A percentile compares a stretch with the other conserved stretches of the same genome.
Conservation (phyloP, 2,329 filamentous ascomycete species). For the Phoma sp. region DNA sequence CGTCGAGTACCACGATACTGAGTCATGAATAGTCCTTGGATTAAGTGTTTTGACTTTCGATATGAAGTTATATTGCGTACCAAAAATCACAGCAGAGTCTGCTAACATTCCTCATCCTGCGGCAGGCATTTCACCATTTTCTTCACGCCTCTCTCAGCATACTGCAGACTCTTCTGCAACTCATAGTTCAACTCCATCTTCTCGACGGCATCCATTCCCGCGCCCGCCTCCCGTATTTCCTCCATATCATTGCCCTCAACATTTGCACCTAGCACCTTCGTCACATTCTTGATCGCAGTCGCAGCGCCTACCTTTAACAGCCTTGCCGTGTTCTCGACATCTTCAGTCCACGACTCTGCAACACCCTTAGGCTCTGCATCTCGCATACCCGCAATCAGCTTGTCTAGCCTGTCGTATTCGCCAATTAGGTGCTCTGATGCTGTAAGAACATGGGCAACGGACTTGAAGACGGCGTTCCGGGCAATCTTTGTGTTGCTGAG, state of each 20-base stretch:
- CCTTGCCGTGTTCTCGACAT: slow-evolving; percentile 31
- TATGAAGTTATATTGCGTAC: neutral
- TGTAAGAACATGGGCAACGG: slow-evolving; percentile 20
- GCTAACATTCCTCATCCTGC: neutral
- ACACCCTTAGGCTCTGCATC: slow-evolving; percentile 24
- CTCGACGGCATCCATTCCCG: slow-evolving; percentile 9
- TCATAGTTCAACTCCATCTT: slow-evolving; percentile 28
- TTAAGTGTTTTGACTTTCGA: neutral
- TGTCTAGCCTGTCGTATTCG: slow-evolving; percentile 37
- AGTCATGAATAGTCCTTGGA: neutral
- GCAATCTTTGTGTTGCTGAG: slow-evolving; percentile 26
- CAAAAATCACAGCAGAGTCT: neutral
- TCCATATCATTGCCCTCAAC: slow-evolving; percentile 5
- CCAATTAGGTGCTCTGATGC: slow-evolving; percentile 28
- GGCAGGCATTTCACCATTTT: slow-evolving; percentile 42
- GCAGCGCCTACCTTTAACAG: slow-evolving; percentile 36
- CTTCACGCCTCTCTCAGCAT: slow-evolving; percentile 43
- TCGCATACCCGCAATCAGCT: slow-evolving; percentile 23
- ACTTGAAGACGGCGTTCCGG: slow-evolving; percentile 24
- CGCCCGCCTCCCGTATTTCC: slow-evolving; percentile 7
- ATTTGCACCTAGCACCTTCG: slow-evolving; percentile 34
- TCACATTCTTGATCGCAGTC: slow-evolving; percentile 38
- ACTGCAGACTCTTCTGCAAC: slow-evolving; percentile 32
- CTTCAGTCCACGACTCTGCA: slow-evolving; percentile 32
- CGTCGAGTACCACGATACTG: neutral